phyloP scores from a whole-genome alignment of 2,329 filamentous ascomycete genomes.

The Cladophialophora immunda region DNA sequence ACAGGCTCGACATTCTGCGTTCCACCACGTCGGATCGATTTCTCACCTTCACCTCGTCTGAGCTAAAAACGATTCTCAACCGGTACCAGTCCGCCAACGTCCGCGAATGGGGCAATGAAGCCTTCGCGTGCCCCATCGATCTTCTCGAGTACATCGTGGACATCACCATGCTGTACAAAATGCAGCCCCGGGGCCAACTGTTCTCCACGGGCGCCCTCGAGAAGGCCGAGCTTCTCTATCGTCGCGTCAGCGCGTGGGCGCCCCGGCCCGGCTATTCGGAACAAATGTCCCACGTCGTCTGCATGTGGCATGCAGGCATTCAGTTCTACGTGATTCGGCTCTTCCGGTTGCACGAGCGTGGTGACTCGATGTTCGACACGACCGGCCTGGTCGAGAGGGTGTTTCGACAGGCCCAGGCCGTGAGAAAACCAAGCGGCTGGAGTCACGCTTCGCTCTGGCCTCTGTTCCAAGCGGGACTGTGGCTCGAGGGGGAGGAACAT shows the following conservation, averaged over 20 bases:
- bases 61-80: conserved; percentile 20
- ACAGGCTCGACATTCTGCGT: conserved; percentile 21
- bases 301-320: conserved; percentile 16
- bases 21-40: conserved; percentile 19
- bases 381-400: conserved; percentile 1
- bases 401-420: conserved; percentile 4
- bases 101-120: conserved; percentile 22
- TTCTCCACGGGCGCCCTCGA: conserved; percentile 13
- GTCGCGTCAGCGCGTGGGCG: conserved; percentile 9
- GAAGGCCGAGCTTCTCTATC: conserved; percentile 3
- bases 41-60: conserved; percentile 21
- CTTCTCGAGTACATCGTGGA: conserved; percentile 24
- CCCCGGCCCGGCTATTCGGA: conserved; percentile 12
- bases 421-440: conserved; percentile 4
- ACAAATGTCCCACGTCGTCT: conserved; percentile 15
- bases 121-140: conserved; percentile 25
- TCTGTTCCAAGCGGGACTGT: conserved; percentile 14
- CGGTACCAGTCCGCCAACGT: conserved; percentile 8
- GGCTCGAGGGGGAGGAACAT: conserved; percentile 7
- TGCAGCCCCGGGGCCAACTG: conserved; percentile 16
- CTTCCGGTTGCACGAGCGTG: conserved; percentile 14
- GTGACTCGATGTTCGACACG: neutral
- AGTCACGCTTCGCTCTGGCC: conserved; percentile 22
- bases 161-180: conserved; percentile 21
- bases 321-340: conserved; percentile 20